Conservation (phyloP, 805 yeast genomes). For the Barnettozyma sp. region DNA sequence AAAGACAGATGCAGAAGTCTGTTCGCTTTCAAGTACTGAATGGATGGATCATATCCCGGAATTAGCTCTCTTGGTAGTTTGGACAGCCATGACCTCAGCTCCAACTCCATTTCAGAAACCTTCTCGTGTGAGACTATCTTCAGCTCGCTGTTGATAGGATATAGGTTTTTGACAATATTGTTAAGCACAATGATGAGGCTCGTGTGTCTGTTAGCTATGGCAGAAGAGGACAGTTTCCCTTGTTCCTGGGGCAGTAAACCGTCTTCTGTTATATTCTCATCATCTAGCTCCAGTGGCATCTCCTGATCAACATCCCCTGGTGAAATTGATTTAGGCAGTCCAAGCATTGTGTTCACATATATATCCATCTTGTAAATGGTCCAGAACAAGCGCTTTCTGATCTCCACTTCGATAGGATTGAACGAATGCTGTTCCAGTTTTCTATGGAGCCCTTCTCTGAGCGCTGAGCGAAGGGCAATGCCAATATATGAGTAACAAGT, state of each 20-base stretch:
- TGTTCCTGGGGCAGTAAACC: conserved; percentile 45
- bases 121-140: conserved; percentile 25
- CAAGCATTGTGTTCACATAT: conserved; percentile 80
- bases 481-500: conserved; percentile 90
- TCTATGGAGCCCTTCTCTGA: conserved; percentile 78
- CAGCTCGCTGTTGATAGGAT: conserved; percentile 49
- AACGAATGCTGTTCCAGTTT: conserved; percentile 46
- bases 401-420: conserved; percentile 76
- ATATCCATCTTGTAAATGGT: conserved; percentile 87
- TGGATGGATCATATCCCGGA: conserved; percentile 66
- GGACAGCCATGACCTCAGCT: conserved; percentile 65
- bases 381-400: conserved; percentile 81
- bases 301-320: conserved; percentile 85
- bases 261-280: conserved; percentile 71
- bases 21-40: conserved; percentile 60
- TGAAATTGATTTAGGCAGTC: conserved; percentile 70
- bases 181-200: conserved; percentile 61
- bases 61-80: conserved; percentile 62
- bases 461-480: conserved; percentile 73
- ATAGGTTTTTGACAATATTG: conserved; percentile 59
- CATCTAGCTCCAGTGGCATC: conserved; percentile 77
- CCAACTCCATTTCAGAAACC: conserved; percentile 60
- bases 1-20: conserved; percentile 65
- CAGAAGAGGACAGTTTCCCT: conserved; percentile 59
- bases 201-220: conserved; percentile 83